Conservation (phyloP, 169 alveolate species). For the Pseudocohnilembus persalinus region DNA sequence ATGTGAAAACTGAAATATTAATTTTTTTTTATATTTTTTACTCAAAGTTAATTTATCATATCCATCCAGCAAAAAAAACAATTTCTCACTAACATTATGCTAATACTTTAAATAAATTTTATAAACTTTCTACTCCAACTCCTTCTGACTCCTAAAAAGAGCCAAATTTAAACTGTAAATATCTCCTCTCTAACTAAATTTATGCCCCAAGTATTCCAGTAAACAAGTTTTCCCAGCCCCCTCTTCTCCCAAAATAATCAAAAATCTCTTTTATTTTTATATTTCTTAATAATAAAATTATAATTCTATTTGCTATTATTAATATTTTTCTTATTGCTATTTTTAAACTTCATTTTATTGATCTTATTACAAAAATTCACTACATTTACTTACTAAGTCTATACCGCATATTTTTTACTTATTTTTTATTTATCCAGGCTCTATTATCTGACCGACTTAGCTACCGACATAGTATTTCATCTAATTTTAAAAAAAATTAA, state of each 20-base stretch:
- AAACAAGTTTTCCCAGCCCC: background rate
- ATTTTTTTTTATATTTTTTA: no score
- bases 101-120: no score
- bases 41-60: background rate
- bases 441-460: background rate
- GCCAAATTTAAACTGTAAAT: background rate
- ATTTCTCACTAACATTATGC: background rate
- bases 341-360: background rate
- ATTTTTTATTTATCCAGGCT: background rate
- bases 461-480: no score
- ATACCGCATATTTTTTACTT: background rate
- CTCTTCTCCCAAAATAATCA: background rate
- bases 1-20: no score
- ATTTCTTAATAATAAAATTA: no score
- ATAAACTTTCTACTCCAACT: no score
- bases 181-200: background rate
- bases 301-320: background rate
- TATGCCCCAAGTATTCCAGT: background rate
- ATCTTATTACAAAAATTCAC: background rate
- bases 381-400: no score
- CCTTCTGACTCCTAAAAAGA: background rate
- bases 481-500: no score
- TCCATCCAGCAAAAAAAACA: background rate
- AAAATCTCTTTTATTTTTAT: no score
- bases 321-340: background rate